Conservation (phyloP, 2,329 filamentous ascomycete species). For the Karstenula rhodostoma region DNA sequence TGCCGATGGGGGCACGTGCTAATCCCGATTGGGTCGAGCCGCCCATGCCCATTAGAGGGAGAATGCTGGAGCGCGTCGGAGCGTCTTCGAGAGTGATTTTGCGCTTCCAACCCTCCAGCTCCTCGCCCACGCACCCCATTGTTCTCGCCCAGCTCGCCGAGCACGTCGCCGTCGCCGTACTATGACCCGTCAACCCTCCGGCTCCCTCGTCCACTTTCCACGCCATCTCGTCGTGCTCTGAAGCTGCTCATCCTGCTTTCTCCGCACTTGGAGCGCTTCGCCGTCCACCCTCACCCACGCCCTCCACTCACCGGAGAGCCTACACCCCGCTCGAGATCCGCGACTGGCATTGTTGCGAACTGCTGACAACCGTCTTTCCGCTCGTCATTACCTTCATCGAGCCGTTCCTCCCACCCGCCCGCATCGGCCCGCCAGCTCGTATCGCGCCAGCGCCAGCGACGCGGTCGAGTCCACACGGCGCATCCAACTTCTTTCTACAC, state of each 20-base stretch:
- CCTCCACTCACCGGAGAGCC: slow-evolving; percentile 21
- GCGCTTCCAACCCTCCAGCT: slow-evolving; percentile 24
- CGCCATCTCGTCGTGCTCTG: slow-evolving; percentile 42
- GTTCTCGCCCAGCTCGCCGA: slow-evolving; percentile 28
- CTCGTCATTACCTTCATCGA: slow-evolving; percentile 18
- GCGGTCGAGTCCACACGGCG: slow-evolving; percentile 12
- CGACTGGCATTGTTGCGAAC: slow-evolving; percentile 22
- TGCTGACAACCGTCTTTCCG: slow-evolving; percentile 15
- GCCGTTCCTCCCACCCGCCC: slow-evolving; percentile 24
- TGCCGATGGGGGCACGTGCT: neutral
- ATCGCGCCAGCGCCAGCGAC: slow-evolving; percentile 22
- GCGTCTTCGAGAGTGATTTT: slow-evolving; percentile 9
- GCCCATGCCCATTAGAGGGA: slow-evolving; percentile 22
- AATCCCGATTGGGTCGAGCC: slow-evolving; percentile 19
- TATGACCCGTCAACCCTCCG: slow-evolving; percentile 38
- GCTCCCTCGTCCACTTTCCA: slow-evolving; percentile 30
- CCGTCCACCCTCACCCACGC: slow-evolving; percentile 32
- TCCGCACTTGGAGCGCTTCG: slow-evolving; percentile 44
- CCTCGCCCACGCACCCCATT: slow-evolving; percentile 28
- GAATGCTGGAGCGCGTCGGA: slow-evolving; percentile 21
- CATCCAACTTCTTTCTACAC: slow-evolving; percentile 14
- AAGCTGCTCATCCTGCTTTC: slow-evolving; percentile 48
- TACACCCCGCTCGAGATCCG: slow-evolving; percentile 21
- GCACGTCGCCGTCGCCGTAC: slow-evolving; percentile 28
- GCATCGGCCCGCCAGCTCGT: slow-evolving; percentile 21